Base-by-base conservation (phyloP, 192 early-diverging fungal species). In the Gonapodya prolifera region DNA sequence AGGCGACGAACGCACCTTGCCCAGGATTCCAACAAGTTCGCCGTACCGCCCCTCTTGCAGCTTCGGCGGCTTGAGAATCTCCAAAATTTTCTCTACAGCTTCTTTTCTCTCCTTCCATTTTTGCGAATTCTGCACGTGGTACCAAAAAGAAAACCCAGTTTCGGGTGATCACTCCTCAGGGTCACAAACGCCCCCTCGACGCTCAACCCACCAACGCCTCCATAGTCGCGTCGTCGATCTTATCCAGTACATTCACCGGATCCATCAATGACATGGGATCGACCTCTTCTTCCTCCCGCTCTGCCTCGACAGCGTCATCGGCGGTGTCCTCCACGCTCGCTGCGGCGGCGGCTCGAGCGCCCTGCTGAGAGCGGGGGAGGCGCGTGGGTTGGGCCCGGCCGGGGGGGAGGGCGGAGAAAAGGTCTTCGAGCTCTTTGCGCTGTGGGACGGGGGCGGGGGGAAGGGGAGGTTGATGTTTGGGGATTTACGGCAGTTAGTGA, bases 41-140 rank as follows among this genome's bases (percentile, higher is more conserved):
- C 91, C 88, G 75, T 94, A 96, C 70, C 89, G 80, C 31, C 85
- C 89, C 70, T 94, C 94, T 18, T 87, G 84, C 23, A 96, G 88
- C 77, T 91, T 93, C 2, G 92, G 93, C 1, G 87, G 83, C 77
- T 92, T 91, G 23, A 89, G 82, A 1, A 93, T 81, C 34, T 82
- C 89, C 1, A 93, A 78, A 32, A 99, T 80, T 13, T 80, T 86
- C 70, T 96, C 94, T 35, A 98, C 78, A 0, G 90, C 95, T 78
- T 97, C 96, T 78, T 96, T 96, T 80, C 98, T 87, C 80, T 98
- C 97, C 83, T 97, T 91, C 98, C 98, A 99, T 79, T 98, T 98
- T 61, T 90, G 85, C 1, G 95, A 94, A 0, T 79, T 79, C 85
- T 89, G 77, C 1, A 35, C 17, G 75, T 0, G 84, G 34, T 28